Evolutionary conservation across 176 grass and related monocot genomes (phyloP).

Genomic region (Lolium perenne): DNA sequence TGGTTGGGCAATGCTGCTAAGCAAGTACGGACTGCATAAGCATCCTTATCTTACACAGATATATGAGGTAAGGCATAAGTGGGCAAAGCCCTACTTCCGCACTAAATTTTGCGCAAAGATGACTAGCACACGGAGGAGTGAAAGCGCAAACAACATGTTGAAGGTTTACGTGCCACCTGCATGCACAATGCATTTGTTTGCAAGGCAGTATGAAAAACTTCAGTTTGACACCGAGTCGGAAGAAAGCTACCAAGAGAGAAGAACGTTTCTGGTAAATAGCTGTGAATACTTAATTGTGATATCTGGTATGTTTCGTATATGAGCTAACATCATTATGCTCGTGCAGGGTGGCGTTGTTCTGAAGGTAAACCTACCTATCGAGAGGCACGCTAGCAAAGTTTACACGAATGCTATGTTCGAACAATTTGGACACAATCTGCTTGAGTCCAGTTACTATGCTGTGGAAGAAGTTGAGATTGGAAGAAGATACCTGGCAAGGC

Average conservation of each 20-base stretch:
- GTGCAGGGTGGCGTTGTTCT: background rate
- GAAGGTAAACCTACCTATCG: background rate
- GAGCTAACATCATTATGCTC: background rate
- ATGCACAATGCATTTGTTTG: background rate
- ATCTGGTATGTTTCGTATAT: background rate
- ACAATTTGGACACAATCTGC: background rate
- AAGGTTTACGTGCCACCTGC: background rate
- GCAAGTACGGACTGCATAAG: background rate
- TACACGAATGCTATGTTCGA: background rate
- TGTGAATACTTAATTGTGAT: background rate
- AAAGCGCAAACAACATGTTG: background rate
- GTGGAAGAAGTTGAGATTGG: background rate
- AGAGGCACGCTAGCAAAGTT: background rate
- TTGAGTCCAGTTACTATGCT: background rate
- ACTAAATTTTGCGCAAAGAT: background rate
- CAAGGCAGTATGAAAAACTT: background rate
- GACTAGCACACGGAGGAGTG: background rate
- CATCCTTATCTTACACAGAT: background rate
- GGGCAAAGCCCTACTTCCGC: background rate
- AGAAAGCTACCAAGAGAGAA: background rate
- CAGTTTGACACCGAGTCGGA: background rate
- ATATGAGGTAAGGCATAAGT: background rate
- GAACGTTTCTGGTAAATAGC: background rate
- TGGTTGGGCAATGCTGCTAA: background rate
- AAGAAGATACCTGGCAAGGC: background rate